Conservation (phyloP, 495 filamentous ascomycete genomes). For the Penicillium bialowiezense region DNA sequence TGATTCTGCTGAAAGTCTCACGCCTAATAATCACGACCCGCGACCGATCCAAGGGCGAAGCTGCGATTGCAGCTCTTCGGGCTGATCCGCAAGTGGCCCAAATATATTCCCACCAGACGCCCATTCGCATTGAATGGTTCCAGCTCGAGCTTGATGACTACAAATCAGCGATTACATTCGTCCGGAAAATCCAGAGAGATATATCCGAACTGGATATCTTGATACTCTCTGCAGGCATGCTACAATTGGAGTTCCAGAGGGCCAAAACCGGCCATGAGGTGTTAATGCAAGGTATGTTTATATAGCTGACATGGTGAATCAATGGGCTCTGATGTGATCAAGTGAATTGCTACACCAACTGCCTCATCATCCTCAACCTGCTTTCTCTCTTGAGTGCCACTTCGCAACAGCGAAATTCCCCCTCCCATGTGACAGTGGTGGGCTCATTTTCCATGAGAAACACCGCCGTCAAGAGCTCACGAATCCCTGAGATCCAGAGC, state of each 20-base stretch:
- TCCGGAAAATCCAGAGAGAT: constrained; percentile 8
- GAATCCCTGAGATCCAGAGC: too few species aligned
- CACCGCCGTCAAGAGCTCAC: not conserved
- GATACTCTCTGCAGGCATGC: constrained; percentile 17
- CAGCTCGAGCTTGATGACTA: constrained; percentile 22
- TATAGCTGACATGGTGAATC: too few species aligned
- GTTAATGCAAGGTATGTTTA: constrained; percentile 21
- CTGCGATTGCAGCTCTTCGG: too few species aligned
- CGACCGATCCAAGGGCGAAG: too few species aligned
- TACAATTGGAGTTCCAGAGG: constrained; percentile 8
- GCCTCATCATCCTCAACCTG: too few species aligned
- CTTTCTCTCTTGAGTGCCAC: too few species aligned
- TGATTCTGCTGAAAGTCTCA: constrained; percentile 13
- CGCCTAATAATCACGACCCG: constrained; percentile 21
- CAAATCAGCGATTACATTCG: constrained; percentile 10
- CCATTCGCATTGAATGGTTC: constrained; percentile 10
- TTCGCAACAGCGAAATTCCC: too few species aligned
- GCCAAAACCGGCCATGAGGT: constrained; percentile 22
- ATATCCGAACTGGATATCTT: constrained; percentile 18
- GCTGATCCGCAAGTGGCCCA: not conserved
- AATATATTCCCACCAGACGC: not conserved
- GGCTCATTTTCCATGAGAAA: too few species aligned
- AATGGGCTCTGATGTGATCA: too few species aligned
- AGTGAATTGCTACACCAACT: too few species aligned
- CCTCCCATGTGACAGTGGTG: too few species aligned